Conservation (phyloP, 140 eudicot species). For the Stevia rebaudiana region DNA sequence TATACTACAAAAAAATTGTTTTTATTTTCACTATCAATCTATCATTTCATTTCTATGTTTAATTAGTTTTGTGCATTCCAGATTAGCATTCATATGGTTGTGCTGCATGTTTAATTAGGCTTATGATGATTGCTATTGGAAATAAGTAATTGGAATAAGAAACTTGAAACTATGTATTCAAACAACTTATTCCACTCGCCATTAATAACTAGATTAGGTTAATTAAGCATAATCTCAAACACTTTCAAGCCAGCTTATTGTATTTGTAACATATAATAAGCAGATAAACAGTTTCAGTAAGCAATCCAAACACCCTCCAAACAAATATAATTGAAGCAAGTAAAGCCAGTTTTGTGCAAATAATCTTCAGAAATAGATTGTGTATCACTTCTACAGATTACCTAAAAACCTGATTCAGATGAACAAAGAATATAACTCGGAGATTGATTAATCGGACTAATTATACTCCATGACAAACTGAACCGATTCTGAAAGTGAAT, state of each 20-base stretch:
- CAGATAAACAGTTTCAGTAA: not conserved
- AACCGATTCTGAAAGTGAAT: not conserved
- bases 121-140: too few relatives aligned
- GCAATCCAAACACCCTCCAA: not conserved
- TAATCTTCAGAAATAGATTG: not conserved
- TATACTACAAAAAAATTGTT: slow-evolving; percentile 9
- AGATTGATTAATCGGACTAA: not conserved
- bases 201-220: not conserved
- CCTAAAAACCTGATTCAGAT: not conserved
- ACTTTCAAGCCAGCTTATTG: not conserved
- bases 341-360: not conserved
- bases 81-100: not conserved
- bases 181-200: not conserved
- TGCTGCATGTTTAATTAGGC: not conserved
- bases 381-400: not conserved
- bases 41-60: slow-evolving; percentile 12
- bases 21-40: not conserved
- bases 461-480: not conserved
- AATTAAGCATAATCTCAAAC: not conserved
- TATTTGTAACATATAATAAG: not conserved
- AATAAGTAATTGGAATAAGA: not conserved
- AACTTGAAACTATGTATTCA: not conserved
- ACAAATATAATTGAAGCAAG: not conserved
- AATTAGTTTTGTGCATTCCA: slow-evolving; percentile 15
- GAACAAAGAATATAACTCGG: not conserved